Evolutionary conservation across 2,329 filamentous ascomycete species (phyloP).

Genomic region (Apiospora hydei): DNA sequence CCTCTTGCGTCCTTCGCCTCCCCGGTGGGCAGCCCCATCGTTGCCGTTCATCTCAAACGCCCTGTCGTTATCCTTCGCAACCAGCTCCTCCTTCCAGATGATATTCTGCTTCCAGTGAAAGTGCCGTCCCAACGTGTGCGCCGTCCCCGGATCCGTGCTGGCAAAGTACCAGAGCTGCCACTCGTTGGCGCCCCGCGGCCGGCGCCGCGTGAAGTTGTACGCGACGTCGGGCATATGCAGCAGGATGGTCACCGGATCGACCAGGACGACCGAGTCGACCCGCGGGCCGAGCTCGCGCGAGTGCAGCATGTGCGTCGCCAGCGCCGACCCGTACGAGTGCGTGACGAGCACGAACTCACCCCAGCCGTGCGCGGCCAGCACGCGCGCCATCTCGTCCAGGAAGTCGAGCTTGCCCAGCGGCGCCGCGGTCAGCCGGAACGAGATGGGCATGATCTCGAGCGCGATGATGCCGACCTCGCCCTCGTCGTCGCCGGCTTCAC

Average conservation of each 20-base stretch:
- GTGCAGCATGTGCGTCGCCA: conserved; percentile 68
- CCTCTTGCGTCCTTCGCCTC: not conserved
- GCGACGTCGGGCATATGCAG: conserved; percentile 74
- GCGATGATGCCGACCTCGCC: conserved; percentile 67
- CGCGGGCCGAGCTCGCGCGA: conserved; percentile 55
- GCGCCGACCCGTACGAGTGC: conserved; percentile 70
- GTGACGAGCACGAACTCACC: conserved; percentile 65
- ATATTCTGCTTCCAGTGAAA: conserved; percentile 79
- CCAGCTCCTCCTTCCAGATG: conserved; percentile 72
- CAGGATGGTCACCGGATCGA: conserved; percentile 71
- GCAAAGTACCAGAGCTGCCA: conserved; percentile 76
- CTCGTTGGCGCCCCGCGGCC: conserved; percentile 67
- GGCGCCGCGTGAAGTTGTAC: conserved; percentile 71
- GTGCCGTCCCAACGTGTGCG: conserved; percentile 67
- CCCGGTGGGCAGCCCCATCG: not conserved
- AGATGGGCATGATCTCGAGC: conserved; percentile 71
- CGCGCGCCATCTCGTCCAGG: conserved; percentile 60
- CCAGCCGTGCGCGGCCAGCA: conserved; percentile 65
- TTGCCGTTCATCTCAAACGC: conserved; percentile 23
- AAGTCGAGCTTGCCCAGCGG: conserved; percentile 62
- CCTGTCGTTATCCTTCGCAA: conserved; percentile 33
- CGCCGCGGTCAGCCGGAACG: conserved; percentile 64
- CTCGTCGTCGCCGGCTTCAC: conserved; percentile 25
- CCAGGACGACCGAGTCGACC: conserved; percentile 55
- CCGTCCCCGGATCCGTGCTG: conserved; percentile 70